These are phyloP conservation scores for Aspergillus ruber DNA, from an alignment of 2,329 filamentous ascomycete genomes.

Conservation along the genomic window DNA sequence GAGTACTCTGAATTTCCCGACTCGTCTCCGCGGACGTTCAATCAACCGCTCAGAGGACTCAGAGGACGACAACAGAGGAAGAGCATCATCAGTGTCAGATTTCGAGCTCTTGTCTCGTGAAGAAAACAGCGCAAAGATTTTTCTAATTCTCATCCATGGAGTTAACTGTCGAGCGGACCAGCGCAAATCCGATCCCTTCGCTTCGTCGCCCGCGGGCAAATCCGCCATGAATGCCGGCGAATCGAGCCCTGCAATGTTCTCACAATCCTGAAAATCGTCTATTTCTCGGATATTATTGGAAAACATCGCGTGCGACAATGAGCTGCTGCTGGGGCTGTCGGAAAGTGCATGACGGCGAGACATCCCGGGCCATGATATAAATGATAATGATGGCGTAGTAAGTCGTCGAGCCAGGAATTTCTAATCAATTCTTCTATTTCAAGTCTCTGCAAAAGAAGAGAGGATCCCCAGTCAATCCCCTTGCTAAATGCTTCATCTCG, in stretches of 20 bases:
- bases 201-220: neutral
- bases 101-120: neutral
- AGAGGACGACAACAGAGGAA: conserved; percentile 5
- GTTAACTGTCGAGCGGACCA: neutral
- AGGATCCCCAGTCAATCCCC: too few species aligned
- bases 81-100: conserved; percentile 1
- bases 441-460: too few species aligned
- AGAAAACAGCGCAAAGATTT: conserved; percentile 6
- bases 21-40: conserved; percentile 9
- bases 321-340: neutral
- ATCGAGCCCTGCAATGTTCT: neutral
- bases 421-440: too few species aligned
- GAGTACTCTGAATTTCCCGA: conserved; percentile 8
- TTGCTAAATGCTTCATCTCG: too few species aligned
- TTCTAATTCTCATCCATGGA: conserved; percentile 4
- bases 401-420: too few species aligned
- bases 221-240: neutral
- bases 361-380: neutral
- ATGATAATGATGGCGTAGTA: too few species aligned
- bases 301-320: neutral
- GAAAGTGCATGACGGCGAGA: neutral
- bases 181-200: neutral
- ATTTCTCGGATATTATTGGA: neutral
- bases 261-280: neutral
- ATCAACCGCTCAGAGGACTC: conserved; percentile 1